phyloP scores from a whole-genome alignment of 2,329 filamentous ascomycete genomes.

The Neopestalotiopsis rosae region DNA sequence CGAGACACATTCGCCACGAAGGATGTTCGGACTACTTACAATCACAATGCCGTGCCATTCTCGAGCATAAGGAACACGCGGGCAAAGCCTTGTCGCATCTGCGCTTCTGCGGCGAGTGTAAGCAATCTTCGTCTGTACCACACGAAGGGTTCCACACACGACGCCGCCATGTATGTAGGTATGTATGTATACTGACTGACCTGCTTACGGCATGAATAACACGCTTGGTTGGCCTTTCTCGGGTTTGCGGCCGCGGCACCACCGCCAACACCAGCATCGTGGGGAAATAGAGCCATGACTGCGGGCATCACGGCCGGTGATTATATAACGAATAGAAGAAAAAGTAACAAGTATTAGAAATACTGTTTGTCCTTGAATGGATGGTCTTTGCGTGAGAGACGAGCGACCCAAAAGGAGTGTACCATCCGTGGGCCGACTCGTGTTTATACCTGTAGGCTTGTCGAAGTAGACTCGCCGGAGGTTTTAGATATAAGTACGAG shows the following conservation, averaged over 20 bases:
- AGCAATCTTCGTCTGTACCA: background rate
- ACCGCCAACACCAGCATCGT: constrained; percentile 22
- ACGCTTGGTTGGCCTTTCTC: constrained; percentile 45
- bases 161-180: background rate
- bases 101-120: constrained; percentile 48
- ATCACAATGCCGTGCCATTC: constrained; percentile 47
- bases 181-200: constrained; percentile 16
- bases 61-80: constrained; percentile 50
- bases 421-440: background rate
- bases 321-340: background rate
- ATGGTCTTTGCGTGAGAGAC: background rate
- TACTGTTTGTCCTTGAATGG: background rate
- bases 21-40: constrained; percentile 29
- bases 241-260: constrained; percentile 17
- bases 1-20: background rate
- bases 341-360: background rate
- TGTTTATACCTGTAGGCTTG: background rate
- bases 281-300: constrained; percentile 20
- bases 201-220: constrained; percentile 43
- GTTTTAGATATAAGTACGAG: background rate
- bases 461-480: background rate
- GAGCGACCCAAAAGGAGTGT: background rate
- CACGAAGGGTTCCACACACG: background rate
- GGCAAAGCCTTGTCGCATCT: constrained; percentile 58
- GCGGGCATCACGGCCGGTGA: constrained; percentile 2